Conservation (phyloP, 1,284 basidiomycete species). For the Pisolithus thermaeus region DNA sequence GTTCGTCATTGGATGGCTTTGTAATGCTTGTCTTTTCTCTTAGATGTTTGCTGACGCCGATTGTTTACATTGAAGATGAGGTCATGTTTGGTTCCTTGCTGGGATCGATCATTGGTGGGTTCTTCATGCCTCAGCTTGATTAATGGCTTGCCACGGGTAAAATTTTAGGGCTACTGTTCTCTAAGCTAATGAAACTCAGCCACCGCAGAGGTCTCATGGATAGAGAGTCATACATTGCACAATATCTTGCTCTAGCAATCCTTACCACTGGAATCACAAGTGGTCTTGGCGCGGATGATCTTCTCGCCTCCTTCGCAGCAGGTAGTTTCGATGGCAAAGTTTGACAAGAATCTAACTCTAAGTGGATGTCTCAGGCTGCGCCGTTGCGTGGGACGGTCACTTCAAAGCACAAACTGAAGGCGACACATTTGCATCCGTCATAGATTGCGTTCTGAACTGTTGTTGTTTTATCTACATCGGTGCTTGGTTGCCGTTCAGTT, state of each 20-base stretch:
- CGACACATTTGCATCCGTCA: conserved; percentile 83
- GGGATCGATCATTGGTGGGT: conserved; percentile 65
- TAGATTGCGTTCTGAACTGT: conserved; percentile 83
- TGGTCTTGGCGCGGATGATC: conserved; percentile 78
- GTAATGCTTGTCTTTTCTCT: conserved; percentile 33
- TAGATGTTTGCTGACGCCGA: conserved; percentile 2
- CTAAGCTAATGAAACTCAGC: conserved; percentile 78
- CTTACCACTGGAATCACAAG: conserved; percentile 77
- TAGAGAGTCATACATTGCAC: conserved; percentile 87
- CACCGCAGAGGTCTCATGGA: conserved; percentile 78
- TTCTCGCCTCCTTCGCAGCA: conserved; percentile 89
- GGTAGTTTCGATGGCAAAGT: conserved; percentile 38
- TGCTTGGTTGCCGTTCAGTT: conserved; percentile 78
- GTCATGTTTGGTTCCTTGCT: conserved; percentile 78
- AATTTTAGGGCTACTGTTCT: conserved; percentile 57
- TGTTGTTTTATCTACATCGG: conserved; percentile 89
- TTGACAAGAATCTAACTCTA: not conserved
- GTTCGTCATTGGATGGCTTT: conserved; percentile 80
- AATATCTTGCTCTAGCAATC: conserved; percentile 80
- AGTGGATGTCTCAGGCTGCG: conserved; percentile 49
- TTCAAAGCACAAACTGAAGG: conserved; percentile 84
- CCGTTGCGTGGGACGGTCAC: conserved; percentile 92
- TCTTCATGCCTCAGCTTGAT: not conserved
- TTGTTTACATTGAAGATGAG: conserved; percentile 53
- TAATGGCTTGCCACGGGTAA: conserved; percentile 1